Conservation (phyloP, 768 basidiomycete genomes). For the Dentipellis sp. region DNA sequence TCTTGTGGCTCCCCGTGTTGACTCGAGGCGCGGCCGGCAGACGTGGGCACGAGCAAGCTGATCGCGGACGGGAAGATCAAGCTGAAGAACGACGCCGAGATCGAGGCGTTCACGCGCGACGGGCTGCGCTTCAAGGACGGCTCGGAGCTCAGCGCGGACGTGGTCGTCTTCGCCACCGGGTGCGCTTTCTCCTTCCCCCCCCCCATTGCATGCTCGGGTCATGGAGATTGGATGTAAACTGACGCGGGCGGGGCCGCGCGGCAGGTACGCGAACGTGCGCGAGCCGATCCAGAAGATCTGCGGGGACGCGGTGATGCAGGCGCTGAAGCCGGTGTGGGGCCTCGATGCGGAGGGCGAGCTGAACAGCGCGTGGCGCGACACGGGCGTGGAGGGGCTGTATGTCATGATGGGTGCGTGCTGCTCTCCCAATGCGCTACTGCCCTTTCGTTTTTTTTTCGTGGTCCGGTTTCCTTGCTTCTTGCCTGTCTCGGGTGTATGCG, state of each 20-base stretch:
- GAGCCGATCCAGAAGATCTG: conserved; percentile 33
- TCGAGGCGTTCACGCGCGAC: conserved; percentile 28
- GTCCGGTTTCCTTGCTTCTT: too few relatives aligned
- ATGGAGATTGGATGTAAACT: too few relatives aligned
- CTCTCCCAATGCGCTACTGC: too few relatives aligned
- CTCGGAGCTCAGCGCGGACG: conserved; percentile 35
- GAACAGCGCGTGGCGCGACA: conserved; percentile 37
- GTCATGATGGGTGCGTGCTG: conserved; percentile 41
- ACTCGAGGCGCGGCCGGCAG: conserved; percentile 31
- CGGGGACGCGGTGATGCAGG: conserved; percentile 33
- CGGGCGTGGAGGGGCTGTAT: conserved; percentile 48
- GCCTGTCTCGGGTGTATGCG: too few relatives aligned
- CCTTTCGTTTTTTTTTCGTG: too few relatives aligned
- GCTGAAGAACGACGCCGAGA: conserved; percentile 32
- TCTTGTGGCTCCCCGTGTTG: neutral
- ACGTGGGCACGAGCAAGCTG: too few relatives aligned
- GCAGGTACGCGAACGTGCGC: conserved; percentile 36
- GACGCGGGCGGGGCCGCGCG: neutral
- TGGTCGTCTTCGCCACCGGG: conserved; percentile 42
- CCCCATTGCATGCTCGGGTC: too few relatives aligned
- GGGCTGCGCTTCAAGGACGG: conserved; percentile 34
- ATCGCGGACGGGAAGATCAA: conserved; percentile 40
- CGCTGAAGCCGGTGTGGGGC: conserved; percentile 51
- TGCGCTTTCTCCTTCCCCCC: conserved; percentile 13
- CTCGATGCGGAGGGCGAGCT: conserved; percentile 58